phyloP scores from a whole-genome alignment of 2,329 filamentous ascomycete species.

The Graphiopsis chlorocephala region DNA sequence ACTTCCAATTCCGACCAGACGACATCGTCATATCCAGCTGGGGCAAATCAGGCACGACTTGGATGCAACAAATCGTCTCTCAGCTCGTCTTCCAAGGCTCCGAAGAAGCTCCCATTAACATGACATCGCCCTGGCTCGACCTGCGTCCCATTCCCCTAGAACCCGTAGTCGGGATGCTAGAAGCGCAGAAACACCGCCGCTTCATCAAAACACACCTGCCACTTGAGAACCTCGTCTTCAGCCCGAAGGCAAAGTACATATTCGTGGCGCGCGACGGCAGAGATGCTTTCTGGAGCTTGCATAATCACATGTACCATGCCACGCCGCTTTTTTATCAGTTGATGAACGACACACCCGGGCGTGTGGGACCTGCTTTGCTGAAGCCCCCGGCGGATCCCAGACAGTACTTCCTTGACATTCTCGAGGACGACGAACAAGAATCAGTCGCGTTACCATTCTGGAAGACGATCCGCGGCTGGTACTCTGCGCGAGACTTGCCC shows the following conservation, averaged over 20 bases:
- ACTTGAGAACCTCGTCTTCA: background rate
- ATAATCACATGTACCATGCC: conserved; percentile 1
- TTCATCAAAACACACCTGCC: background rate
- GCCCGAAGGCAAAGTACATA: background rate
- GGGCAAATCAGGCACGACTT: conserved; percentile 2
- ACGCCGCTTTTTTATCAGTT: background rate
- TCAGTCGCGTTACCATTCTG: background rate
- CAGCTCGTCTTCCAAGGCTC: conserved; percentile 1
- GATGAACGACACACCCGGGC: background rate
- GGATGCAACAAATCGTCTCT: conserved; percentile 9
- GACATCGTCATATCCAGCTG: conserved; percentile 7
- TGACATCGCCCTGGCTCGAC: background rate
- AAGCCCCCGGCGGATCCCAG: background rate
- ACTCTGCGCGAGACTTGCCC: background rate
- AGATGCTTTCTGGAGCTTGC: background rate
- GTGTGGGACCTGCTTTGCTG: background rate
- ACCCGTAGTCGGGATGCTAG: background rate
- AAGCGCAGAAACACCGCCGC: conserved; percentile 1
- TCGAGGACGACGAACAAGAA: background rate
- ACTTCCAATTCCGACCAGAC: background rate
- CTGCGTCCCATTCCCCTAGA: background rate
- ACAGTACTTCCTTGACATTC: conserved; percentile 3
- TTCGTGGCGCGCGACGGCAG: conserved; percentile 1
- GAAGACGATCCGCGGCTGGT: background rate
- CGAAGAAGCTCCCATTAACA: background rate